A percentile compares a stretch with the other conserved stretches of the same genome.
phyloP scores from a whole-genome alignment of 352 stramenopile species.

The Pelagophyceae sp. region DNA sequence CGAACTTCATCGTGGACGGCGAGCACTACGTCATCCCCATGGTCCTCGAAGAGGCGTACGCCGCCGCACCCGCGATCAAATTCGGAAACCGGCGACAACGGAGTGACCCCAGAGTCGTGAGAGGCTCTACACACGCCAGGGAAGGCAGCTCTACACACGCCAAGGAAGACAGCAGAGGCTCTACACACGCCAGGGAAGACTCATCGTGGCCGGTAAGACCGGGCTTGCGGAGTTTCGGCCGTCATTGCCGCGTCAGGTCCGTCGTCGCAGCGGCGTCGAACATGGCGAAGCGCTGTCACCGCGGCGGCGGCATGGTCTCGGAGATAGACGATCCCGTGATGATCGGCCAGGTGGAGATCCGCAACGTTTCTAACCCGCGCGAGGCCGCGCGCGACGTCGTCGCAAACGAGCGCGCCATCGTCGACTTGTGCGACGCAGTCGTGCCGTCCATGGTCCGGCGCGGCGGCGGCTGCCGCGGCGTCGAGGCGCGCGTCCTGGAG shows the following conservation, averaged over 20 bases:
- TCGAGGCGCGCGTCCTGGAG: constrained; percentile 52
- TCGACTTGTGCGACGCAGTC: neutral
- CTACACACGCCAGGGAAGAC: too few species aligned
- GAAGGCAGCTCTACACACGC: too few species aligned
- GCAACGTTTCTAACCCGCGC: neutral
- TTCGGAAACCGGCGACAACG: constrained; percentile 47
- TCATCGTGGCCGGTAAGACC: too few species aligned
- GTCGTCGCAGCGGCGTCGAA: constrained; percentile 68
- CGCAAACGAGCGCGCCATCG: neutral
- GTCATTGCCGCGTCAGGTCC: too few species aligned
- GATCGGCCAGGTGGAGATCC: constrained; percentile 13
- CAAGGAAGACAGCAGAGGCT: too few species aligned
- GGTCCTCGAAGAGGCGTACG: constrained; percentile 67
- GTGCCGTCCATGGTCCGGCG: constrained; percentile 48
- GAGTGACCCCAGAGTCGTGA: neutral
- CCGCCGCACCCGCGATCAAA: constrained; percentile 65
- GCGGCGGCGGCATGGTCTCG: neutral
- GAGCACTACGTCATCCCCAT: constrained; percentile 63
- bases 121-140: too few species aligned
- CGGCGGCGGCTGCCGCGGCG: constrained; percentile 59
- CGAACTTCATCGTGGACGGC: constrained; percentile 70
- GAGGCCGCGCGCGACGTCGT: neutral
- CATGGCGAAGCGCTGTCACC: constrained; percentile 48
- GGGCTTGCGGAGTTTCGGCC: too few species aligned
- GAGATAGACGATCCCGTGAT: neutral